Evolutionary conservation across 345 rosid species (phyloP), one percentile per base, ranked within the genome.

Genomic region (Salix dunnii): DNA sequence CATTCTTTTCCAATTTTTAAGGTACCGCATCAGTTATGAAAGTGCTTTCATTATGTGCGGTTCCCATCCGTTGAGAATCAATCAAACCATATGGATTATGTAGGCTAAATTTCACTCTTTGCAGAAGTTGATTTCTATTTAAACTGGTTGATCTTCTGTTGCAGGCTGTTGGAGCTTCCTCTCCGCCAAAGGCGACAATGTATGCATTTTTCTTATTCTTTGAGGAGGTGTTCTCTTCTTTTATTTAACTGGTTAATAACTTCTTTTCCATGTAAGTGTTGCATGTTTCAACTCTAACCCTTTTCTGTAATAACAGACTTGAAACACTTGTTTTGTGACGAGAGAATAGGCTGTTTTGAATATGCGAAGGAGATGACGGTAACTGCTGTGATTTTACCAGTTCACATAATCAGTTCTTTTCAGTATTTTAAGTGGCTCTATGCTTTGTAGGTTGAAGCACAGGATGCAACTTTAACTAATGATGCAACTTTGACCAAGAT

Each of bases 281-380:
- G 66, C 3, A 9, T 36, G 18, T 53, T 77, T 40, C 66, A 38
- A 72, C 66, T 70, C 74, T 67, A 18, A 55, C 17, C 25, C 18
- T 18, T 30, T 76, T 65, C 28, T 74, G 40, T 16, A 60, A 67
- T 53, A 42, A 63, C 81, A 94, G 97, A 82, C 73, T 83, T 92
- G 70, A 89, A 81, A 81, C 91, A 92, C 68, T 81, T 90, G 82
- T 92, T 92, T 75, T 68, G 74, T 35, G 85, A 89, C 64, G 89
- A 85, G 84, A 89, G 86, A 88, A 71, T 78, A 73, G 94, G 98
- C 61, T 86, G 87, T 83, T 82, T 92, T 74, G 93, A 84, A 49
- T 89, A 79, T 79, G 90, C 93, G 21, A 90, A 86, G 84, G 91
- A 91, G 83, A 89, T 91, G 64, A 85, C 82, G 33, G 98, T 94